phyloP scores from a whole-genome alignment of 352 stramenopile genomes.

The Hyaloperonospora arabidopsidis region DNA sequence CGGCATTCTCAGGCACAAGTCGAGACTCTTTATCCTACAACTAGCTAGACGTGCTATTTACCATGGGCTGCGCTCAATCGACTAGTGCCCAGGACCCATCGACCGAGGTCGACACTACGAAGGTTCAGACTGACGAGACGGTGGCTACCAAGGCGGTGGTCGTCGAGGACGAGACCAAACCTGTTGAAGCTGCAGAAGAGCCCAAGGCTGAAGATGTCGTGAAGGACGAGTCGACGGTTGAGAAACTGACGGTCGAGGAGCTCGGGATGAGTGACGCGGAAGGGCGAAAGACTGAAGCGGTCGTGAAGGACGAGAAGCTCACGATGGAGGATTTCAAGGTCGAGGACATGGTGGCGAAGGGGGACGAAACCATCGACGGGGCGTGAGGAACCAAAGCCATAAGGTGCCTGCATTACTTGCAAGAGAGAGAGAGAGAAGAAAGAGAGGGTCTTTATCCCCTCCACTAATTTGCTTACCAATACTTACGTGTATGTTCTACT shows the following conservation, averaged over 20 bases:
- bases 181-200: slow-evolving; percentile 4
- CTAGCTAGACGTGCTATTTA: background rate
- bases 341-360: no score
- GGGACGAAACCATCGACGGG: background rate
- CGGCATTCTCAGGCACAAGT: slow-evolving; percentile 22
- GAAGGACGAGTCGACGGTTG: slow-evolving; percentile 8
- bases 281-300: no score
- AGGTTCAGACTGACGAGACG: slow-evolving; percentile 20
- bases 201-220: slow-evolving; percentile 8
- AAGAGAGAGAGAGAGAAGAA: no score
- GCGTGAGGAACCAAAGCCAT: background rate
- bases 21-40: slow-evolving; percentile 6
- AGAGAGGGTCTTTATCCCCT: no score
- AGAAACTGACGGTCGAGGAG: slow-evolving; percentile 8
- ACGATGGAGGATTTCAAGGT: background rate
- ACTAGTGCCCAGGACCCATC: slow-evolving; percentile 26
- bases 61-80: slow-evolving; percentile 33
- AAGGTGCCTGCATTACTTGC: no score
- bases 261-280: slow-evolving; percentile 5
- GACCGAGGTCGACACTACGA: slow-evolving; percentile 12
- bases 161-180: slow-evolving; percentile 1
- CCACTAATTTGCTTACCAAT: no score
- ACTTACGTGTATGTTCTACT: no score
- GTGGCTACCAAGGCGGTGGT: slow-evolving; percentile 2
- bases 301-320: slow-evolving; percentile 5